These are phyloP conservation scores for Coniosporium tulheliwenetii DNA, from an alignment of 2,329 filamentous ascomycete genomes.

Conservation along the genomic window DNA sequence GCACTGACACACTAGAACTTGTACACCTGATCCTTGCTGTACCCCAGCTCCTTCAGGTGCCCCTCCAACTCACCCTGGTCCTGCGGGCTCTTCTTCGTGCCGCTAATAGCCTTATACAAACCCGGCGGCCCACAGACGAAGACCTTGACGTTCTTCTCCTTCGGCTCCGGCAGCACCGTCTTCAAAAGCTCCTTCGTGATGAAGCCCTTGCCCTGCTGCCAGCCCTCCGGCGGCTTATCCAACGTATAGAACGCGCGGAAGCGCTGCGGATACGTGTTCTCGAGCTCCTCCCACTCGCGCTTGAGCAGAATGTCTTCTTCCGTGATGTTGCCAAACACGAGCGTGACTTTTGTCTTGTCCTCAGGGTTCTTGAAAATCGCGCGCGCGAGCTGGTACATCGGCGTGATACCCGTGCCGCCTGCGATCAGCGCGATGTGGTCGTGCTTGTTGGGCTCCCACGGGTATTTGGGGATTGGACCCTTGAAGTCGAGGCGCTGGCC, in stretches of 20 bases:
- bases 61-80: slow-evolving; percentile 87
- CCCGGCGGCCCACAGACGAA: slow-evolving; percentile 91
- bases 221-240: slow-evolving; percentile 66
- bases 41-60: slow-evolving; percentile 70
- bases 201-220: slow-evolving; percentile 62
- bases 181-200: slow-evolving; percentile 88
- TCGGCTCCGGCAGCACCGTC: slow-evolving; percentile 85
- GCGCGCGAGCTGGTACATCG: slow-evolving; percentile 90
- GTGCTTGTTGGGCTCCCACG: slow-evolving; percentile 85
- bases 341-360: slow-evolving; percentile 94
- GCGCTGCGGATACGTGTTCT: slow-evolving; percentile 88
- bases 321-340: slow-evolving; percentile 79
- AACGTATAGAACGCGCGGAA: slow-evolving; percentile 93
- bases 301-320: slow-evolving; percentile 89
- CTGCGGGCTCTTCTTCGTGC: slow-evolving; percentile 66
- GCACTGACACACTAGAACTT: slow-evolving; percentile 52
- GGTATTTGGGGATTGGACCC: slow-evolving; percentile 88
- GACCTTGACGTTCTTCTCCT: slow-evolving; percentile 71
- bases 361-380: slow-evolving; percentile 91
- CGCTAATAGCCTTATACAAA: slow-evolving; percentile 59
- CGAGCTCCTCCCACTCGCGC: slow-evolving; percentile 67
- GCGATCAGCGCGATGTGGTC: slow-evolving; percentile 73
- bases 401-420: slow-evolving; percentile 93
- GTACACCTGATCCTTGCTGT: slow-evolving; percentile 80
- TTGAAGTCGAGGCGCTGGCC: slow-evolving; percentile 82